A percentile compares a stretch with the other conserved stretches of the same genome.
phyloP scores from a whole-genome alignment of 2,329 filamentous ascomycete species.

The Sclerotinia nivalis region DNA sequence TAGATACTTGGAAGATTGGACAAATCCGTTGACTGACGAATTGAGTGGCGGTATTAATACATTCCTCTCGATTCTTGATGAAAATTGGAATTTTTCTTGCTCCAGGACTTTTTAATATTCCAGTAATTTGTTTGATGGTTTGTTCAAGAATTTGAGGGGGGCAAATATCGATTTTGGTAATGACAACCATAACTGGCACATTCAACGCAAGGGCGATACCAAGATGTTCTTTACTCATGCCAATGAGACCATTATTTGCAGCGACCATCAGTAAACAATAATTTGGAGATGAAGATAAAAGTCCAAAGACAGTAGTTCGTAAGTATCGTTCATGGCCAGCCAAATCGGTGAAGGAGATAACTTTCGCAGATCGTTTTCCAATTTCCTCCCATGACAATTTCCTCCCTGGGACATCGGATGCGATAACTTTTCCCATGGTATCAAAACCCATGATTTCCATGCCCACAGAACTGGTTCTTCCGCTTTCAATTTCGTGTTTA shows the following conservation, averaged over 20 bases:
- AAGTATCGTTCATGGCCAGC: conserved; percentile 95
- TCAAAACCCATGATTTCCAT: conserved; percentile 99
- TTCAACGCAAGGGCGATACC: conserved; percentile 93
- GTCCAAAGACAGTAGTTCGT: conserved; percentile 91
- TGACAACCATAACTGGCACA: conserved; percentile 94
- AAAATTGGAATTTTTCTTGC: conserved; percentile 95
- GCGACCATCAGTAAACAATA: conserved; percentile 98
- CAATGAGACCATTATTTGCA: conserved; percentile 93
- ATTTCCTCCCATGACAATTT: conserved; percentile 97
- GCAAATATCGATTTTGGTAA: conserved; percentile 98
- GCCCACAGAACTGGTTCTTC: conserved; percentile 91
- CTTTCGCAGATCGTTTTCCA: conserved; percentile 89
- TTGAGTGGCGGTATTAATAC: conserved; percentile 91
- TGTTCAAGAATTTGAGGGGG: conserved; percentile 93
- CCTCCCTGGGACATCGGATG: conserved; percentile 78
- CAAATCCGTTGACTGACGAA: conserved; percentile 95
- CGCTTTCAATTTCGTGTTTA: conserved; percentile 96
- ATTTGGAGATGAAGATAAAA: conserved; percentile 92
- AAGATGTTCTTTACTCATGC: conserved; percentile 97
- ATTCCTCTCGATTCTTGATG: conserved; percentile 87
- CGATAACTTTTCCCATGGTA: conserved; percentile 77
- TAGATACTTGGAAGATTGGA: conserved; percentile 96
- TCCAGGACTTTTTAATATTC: conserved; percentile 90
- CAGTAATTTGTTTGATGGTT: conserved; percentile 86
- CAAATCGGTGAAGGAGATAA: conserved; percentile 93